phyloP scores from a whole-genome alignment of 805 yeast genomes.

The Candida coleopterorum region DNA sequence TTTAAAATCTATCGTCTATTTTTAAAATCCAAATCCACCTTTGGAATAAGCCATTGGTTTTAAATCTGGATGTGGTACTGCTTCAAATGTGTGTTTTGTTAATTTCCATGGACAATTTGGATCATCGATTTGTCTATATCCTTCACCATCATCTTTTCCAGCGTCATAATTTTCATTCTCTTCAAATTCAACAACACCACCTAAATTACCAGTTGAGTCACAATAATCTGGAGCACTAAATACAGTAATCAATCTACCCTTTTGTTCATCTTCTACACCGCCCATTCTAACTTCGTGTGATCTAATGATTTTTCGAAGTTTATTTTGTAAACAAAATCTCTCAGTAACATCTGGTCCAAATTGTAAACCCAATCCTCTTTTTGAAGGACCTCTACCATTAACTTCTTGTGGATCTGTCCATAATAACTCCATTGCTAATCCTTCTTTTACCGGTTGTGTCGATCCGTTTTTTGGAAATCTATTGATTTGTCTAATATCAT shows the following conservation, averaged over 20 bases:
- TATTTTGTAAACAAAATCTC: constrained; percentile 66
- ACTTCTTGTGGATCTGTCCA: constrained; percentile 94
- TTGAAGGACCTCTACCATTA: constrained; percentile 79
- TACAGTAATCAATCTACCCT: constrained; percentile 84
- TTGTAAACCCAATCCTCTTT: constrained; percentile 93
- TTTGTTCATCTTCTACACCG: constrained; percentile 86
- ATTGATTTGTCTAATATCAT: constrained; percentile 68
- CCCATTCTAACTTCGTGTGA: constrained; percentile 94
- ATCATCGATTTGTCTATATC: constrained; percentile 32
- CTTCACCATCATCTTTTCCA: constrained; percentile 41
- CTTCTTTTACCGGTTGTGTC: constrained; percentile 84
- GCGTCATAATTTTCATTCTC: constrained; percentile 42
- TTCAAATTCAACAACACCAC: constrained; percentile 78
- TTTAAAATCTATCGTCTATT: not conserved
- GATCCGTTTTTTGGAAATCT: constrained; percentile 62
- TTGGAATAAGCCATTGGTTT: constrained; percentile 88
- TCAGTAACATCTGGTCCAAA: constrained; percentile 95
- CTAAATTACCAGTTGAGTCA: constrained; percentile 85
- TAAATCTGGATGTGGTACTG: constrained; percentile 85
- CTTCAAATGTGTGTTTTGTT: constrained; percentile 59
- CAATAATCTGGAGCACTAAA: constrained; percentile 98
- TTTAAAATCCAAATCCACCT: constrained; percentile 36
- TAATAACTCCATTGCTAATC: constrained; percentile 90
- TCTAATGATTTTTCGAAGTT: constrained; percentile 74
- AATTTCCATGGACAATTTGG: constrained; percentile 43